These are phyloP conservation scores for Blastobotrys chiropterorum DNA, from an alignment of 805 yeast genomes.

Conservation along the genomic window DNA sequence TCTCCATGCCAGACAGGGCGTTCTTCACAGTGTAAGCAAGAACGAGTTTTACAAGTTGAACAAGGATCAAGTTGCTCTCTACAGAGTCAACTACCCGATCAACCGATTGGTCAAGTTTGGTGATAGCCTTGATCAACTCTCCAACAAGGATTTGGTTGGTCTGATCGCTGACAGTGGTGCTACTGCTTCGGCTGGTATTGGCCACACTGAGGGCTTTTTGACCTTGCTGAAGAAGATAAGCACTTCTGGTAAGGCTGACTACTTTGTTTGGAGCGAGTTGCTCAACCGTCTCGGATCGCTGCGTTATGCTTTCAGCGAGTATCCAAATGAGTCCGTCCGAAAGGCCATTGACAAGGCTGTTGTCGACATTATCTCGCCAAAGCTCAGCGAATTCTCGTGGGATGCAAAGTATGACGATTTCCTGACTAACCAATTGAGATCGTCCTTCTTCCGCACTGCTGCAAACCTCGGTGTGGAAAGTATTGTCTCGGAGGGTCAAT, in stretches of 20 bases:
- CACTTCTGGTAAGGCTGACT: constrained; percentile 36
- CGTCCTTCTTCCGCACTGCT: constrained; percentile 55
- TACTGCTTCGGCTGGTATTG: constrained; percentile 63
- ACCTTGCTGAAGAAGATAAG: constrained; percentile 36
- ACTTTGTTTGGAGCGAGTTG: constrained; percentile 55
- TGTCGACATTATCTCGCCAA: constrained; percentile 46
- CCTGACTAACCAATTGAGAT: constrained; percentile 56
- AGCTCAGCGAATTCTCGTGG: constrained; percentile 54
- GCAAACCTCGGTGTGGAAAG: constrained; percentile 44
- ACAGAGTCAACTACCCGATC: constrained; percentile 63
- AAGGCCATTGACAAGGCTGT: constrained; percentile 48
- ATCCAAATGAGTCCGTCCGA: constrained; percentile 32
- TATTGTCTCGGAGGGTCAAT: constrained; percentile 41
- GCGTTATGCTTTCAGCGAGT: constrained; percentile 33
- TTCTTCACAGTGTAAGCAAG: constrained; percentile 14
- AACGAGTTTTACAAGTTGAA: constrained; percentile 47
- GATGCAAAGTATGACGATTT: constrained; percentile 46
- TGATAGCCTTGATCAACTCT: constrained; percentile 47
- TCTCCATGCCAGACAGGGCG: constrained; percentile 12
- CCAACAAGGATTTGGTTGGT: constrained; percentile 74
- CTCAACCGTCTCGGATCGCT: constrained; percentile 33
- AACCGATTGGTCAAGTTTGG: constrained; percentile 68
- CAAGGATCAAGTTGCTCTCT: constrained; percentile 68
- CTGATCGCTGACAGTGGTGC: constrained; percentile 75
- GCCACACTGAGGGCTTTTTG: constrained; percentile 52